Evolutionary conservation across 1,284 basidiomycete species (phyloP).

Genomic region (Cronartium quercuum): DNA sequence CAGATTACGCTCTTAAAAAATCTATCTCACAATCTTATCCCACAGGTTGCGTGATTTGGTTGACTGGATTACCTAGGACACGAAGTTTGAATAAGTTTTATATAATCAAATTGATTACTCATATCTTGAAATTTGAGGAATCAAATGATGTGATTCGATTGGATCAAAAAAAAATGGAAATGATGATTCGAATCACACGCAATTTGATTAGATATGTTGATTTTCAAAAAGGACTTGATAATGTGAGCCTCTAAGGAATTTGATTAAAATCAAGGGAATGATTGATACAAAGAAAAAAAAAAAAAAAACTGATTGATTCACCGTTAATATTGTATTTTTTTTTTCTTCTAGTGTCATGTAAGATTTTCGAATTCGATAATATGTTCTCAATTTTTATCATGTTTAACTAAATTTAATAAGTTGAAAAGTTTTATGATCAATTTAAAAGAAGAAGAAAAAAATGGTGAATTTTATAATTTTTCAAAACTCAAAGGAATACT

Average conservation of each 20-base stretch:
- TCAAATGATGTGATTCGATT: not conserved
- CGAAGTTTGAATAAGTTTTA: not conserved
- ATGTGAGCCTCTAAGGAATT: not conserved
- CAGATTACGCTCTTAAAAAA: not conserved
- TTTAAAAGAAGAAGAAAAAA: not conserved
- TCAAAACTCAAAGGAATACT: not conserved
- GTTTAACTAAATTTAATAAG: not conserved
- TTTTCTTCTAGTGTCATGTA: not conserved
- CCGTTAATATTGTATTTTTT: not conserved
- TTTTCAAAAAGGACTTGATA: constrained; percentile 4
- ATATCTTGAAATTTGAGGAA: not conserved
- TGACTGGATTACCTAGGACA: not conserved
- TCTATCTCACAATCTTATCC: not conserved
- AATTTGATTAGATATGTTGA: not conserved
- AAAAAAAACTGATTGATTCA: not conserved
- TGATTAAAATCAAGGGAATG: not conserved
- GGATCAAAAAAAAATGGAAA: not conserved
- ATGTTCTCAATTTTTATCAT: not conserved
- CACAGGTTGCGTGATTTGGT: not conserved
- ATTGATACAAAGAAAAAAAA: not conserved
- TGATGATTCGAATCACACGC: no score
- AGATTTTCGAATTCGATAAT: not conserved
- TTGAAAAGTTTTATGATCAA: not conserved
- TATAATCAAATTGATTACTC: not conserved
- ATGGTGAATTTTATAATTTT: not conserved